A percentile compares a stretch with the other conserved stretches of the same genome.
phyloP scores from a whole-genome alignment of 805 yeast genomes.

The Wickerhamiella parazyma region DNA sequence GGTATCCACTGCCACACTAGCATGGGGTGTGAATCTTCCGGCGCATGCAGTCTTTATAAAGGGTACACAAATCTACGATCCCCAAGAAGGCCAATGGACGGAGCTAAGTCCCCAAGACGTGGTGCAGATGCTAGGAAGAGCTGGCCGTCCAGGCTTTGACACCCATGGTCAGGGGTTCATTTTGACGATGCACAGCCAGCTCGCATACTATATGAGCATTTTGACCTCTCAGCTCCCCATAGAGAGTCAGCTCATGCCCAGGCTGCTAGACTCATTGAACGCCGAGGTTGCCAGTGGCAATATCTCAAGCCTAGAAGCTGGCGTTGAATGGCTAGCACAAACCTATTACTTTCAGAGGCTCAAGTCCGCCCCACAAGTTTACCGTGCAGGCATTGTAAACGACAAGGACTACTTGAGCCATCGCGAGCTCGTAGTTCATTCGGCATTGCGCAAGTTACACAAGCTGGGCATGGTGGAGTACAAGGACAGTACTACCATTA shows the following conservation, averaged over 20 bases:
- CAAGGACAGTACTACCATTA: slow-evolving; percentile 33
- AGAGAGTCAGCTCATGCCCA: slow-evolving; percentile 69
- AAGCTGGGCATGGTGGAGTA: slow-evolving; percentile 48
- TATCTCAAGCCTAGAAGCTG: slow-evolving; percentile 46
- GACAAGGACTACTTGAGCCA: slow-evolving; percentile 38
- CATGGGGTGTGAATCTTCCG: slow-evolving; percentile 95
- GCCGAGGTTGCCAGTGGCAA: slow-evolving; percentile 77
- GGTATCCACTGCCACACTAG: slow-evolving; percentile 84
- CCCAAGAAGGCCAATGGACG: slow-evolving; percentile 79
- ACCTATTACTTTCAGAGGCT: slow-evolving; percentile 72
- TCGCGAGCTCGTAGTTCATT: slow-evolving; percentile 56
- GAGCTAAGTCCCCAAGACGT: slow-evolving; percentile 92
- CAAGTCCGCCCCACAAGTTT: slow-evolving; percentile 56
- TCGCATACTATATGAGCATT: slow-evolving; percentile 81
- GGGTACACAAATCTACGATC: slow-evolving; percentile 89
- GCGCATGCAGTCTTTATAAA: slow-evolving; percentile 89
- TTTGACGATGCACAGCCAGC: slow-evolving; percentile 72
- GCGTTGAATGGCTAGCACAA: slow-evolving; percentile 64
- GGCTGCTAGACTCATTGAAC: slow-evolving; percentile 60
- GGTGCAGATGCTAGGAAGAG: slow-evolving; percentile 94
- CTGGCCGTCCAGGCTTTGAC: slow-evolving; percentile 93
- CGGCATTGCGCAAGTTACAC: slow-evolving; percentile 52
- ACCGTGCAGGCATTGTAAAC: slow-evolving; percentile 57
- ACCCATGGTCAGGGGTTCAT: slow-evolving; percentile 87
- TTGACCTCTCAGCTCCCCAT: slow-evolving; percentile 84